A percentile compares a stretch with the other conserved stretches of the same genome.
Conservation (phyloP, 2,329 filamentous ascomycete genomes). For the Decorospora gaudefroyi region DNA sequence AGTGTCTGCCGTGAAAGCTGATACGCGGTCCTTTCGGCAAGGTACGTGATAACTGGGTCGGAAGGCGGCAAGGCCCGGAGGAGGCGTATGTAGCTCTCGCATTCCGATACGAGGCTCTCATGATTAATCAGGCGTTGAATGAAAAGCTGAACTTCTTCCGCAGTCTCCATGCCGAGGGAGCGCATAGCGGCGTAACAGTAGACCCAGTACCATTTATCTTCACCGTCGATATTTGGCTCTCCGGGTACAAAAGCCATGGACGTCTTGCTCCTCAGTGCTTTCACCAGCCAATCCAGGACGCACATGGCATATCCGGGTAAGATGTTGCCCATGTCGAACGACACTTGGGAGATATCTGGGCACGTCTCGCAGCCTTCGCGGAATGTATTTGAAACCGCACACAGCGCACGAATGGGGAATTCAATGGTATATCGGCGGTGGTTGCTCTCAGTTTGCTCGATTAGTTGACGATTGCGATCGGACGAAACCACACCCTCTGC, state of each 20-base stretch:
- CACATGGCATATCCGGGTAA: constrained; percentile 14
- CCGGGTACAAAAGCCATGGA: constrained; percentile 7
- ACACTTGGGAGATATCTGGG: neutral
- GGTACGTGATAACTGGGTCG: neutral
- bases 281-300: constrained; percentile 12
- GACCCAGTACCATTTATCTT: constrained; percentile 14
- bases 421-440: constrained; percentile 8
- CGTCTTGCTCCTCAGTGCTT: neutral
- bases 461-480: constrained; percentile 9
- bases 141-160: constrained; percentile 2
- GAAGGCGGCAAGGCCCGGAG: neutral
- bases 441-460: constrained; percentile 6
- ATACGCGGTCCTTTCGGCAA: constrained; percentile 1
- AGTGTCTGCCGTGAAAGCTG: neutral
- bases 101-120: neutral
- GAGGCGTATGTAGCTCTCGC: neutral
- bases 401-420: constrained; percentile 5
- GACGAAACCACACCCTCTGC: constrained; percentile 4
- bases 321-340: constrained; percentile 3
- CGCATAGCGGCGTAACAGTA: constrained; percentile 15
- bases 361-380: neutral
- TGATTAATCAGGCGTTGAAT: constrained; percentile 5
- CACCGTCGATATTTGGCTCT: constrained; percentile 1
- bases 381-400: constrained; percentile 5
- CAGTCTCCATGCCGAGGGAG: constrained; percentile 9